Base-by-base conservation (phyloP, 2,329 filamentous ascomycete genomes). In the Botryotinia calthae region DNA sequence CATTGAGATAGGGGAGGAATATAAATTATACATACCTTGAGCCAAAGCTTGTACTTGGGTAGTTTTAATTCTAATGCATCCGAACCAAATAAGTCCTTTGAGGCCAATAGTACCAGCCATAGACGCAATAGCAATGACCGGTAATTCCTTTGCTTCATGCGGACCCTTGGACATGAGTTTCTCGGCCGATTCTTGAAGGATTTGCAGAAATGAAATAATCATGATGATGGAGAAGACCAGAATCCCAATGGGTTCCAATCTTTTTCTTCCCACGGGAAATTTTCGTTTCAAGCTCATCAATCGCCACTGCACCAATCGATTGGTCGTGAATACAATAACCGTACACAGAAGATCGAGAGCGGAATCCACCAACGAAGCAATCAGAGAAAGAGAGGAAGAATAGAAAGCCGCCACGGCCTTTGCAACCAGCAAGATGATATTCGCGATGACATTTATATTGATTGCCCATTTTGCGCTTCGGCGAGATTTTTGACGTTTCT, bases 221-320 rank as follows among this genome's bases (percentile, higher is more conserved):
- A 89, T 89, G 74, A 87, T 86, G 77, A 89, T 86, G 54, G 84
- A 86, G 80, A 89, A 89, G 68, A 89, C 87, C 28, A 89, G 82
- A 66, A 89, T 89, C 0, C 87, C 87, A 7, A 89, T 80, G 0
- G 87, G 87, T 75, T 89, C 87, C 28, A 89, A 83, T 28, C 87
- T 84, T 44, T 83, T 81, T 37, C 85, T 82, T 6, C 85, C 85
- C 14, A 89, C 87, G 0, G 88, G 88, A 75, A 89, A 89, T 34
- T 84, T 85, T 73, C 83, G 83, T 69, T 84, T 82, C 16, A 89
- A 81, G 4, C 82, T 81, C 7, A 81, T 79, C 7, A 89, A 79
- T 31, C 85, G 84, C 89, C 89, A 90, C 20, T 85, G 81, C 1
- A 89, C 88, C 22, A 89, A 76, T 71, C 82, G 84, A 79, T 87